These are phyloP conservation scores for Leucosporidium scottii DNA, from an alignment of 768 basidiomycete genomes.

Conservation along the genomic window DNA sequence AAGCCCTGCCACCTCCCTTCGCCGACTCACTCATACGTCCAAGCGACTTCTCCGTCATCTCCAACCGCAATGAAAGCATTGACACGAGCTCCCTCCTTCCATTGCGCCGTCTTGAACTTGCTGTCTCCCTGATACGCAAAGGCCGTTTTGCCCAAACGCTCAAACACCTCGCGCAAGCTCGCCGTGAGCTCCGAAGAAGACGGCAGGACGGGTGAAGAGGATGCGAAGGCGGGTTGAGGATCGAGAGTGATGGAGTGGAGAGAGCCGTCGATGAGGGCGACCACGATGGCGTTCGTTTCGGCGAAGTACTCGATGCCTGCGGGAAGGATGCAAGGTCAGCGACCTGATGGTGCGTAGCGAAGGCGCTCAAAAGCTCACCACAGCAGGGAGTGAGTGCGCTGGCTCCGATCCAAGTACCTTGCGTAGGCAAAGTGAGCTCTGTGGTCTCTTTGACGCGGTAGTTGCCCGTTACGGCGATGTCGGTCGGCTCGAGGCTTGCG, in stretches of 20 bases:
- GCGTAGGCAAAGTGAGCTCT: constrained; percentile 11
- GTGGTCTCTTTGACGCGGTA: not conserved
- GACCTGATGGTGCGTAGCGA: accelerated
- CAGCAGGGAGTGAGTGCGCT: constrained; percentile 11
- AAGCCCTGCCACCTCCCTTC: not conserved
- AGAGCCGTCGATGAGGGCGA: constrained; percentile 4
- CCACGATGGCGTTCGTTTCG: not conserved
- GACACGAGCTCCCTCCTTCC: constrained; percentile 5
- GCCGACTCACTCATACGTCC: constrained; percentile 10
- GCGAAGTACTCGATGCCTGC: constrained; percentile 4
- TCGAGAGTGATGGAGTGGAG: constrained; percentile 6
- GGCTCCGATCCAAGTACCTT: constrained; percentile 14
- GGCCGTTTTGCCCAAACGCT: not conserved
- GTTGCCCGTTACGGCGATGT: not conserved
- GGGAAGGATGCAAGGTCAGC: not conserved
- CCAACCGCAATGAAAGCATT: not conserved
- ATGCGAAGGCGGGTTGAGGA: not conserved
- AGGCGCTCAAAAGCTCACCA: not conserved
- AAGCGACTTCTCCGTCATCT: not conserved
- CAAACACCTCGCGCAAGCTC: too few species aligned
- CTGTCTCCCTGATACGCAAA: not conserved
- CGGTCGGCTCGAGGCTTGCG: not conserved
- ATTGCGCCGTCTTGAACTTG: not conserved
- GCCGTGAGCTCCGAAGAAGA: not conserved
- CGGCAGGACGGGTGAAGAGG: not conserved